Percentiles rank a stretch among this genome's conserved stretches.
These are phyloP conservation scores for Picochlorum sp. DNA, from an alignment of 139 green algal genomes.

Conservation along the genomic window DNA sequence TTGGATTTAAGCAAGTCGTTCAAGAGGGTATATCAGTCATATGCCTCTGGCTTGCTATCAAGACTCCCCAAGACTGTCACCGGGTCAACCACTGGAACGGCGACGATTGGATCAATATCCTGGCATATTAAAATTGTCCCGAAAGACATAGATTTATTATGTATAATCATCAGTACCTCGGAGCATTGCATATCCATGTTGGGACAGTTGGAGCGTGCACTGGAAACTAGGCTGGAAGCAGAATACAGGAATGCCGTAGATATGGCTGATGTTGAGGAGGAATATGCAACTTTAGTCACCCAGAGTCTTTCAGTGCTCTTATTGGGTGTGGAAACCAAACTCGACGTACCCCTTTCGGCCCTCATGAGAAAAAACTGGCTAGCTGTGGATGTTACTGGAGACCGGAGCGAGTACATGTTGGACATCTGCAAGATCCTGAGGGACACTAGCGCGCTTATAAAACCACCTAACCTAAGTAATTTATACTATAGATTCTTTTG, in stretches of 20 bases:
- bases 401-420: slow-evolving; percentile 73
- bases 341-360: slow-evolving; percentile 61
- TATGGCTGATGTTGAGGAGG: slow-evolving; percentile 62
- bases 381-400: slow-evolving; percentile 61
- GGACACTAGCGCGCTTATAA: slow-evolving; percentile 1
- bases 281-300: slow-evolving; percentile 62
- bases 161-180: slow-evolving; percentile 78
- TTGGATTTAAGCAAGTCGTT: slow-evolving; percentile 48
- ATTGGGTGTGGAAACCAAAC: slow-evolving; percentile 73
- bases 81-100: slow-evolving; percentile 21
- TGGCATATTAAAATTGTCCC: slow-evolving; percentile 55
- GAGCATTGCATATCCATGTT: slow-evolving; percentile 84
- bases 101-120: slow-evolving; percentile 26
- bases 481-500: slow-evolving; percentile 87
- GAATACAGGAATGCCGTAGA: slow-evolving; percentile 42
- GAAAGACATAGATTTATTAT: slow-evolving; percentile 43
- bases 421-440: slow-evolving; percentile 49
- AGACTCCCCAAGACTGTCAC: slow-evolving; percentile 63
- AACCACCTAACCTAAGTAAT: slow-evolving; percentile 24
- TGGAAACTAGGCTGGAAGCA: slow-evolving; percentile 48
- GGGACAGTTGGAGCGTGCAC: slow-evolving; percentile 33
- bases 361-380: slow-evolving; percentile 44
- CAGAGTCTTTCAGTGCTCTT: slow-evolving; percentile 73
- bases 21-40: slow-evolving; percentile 53
- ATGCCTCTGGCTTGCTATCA: slow-evolving; percentile 57